These are phyloP conservation scores for Ophiocordyceps sinensis DNA, from an alignment of 2,329 filamentous ascomycete genomes.

Conservation along the genomic window DNA sequence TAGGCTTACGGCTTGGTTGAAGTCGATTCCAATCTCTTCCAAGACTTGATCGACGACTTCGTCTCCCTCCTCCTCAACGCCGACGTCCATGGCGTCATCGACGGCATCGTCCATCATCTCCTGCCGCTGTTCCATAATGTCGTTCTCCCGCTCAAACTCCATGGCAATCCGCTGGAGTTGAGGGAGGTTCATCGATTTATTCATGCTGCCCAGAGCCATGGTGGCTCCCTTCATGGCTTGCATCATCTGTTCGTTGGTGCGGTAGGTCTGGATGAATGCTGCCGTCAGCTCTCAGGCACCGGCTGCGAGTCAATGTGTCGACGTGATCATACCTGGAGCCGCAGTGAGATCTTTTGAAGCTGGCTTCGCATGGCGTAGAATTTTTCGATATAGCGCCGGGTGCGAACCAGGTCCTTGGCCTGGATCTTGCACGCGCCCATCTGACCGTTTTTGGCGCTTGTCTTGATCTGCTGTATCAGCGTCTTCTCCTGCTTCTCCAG, in stretches of 20 bases:
- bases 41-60: constrained; percentile 94
- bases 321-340: constrained; percentile 58
- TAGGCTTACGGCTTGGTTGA: constrained; percentile 65
- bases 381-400: constrained; percentile 88
- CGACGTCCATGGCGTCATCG: constrained; percentile 85
- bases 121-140: constrained; percentile 97
- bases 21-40: constrained; percentile 91
- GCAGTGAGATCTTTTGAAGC: constrained; percentile 84
- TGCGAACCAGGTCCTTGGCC: constrained; percentile 90
- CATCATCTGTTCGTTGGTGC: constrained; percentile 99
- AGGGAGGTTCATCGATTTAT: constrained; percentile 91
- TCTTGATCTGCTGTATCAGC: constrained; percentile 88
- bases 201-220: constrained; percentile 88
- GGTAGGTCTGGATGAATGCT: constrained; percentile 54
- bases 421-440: constrained; percentile 98
- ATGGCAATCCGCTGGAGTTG: constrained; percentile 92
- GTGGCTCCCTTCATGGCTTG: constrained; percentile 98
- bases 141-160: constrained; percentile 98
- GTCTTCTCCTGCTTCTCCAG: constrained; percentile 99
- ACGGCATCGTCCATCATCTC: constrained; percentile 99
- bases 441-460: constrained; percentile 94
- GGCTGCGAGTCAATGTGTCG: too few relatives aligned
- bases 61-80: constrained; percentile 86
- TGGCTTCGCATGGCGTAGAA: constrained; percentile 98
- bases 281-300: constrained; percentile 3